These are phyloP conservation scores for Phaseolus coccineus DNA, from an alignment of 331 rosid species.

Conservation along the genomic window DNA sequence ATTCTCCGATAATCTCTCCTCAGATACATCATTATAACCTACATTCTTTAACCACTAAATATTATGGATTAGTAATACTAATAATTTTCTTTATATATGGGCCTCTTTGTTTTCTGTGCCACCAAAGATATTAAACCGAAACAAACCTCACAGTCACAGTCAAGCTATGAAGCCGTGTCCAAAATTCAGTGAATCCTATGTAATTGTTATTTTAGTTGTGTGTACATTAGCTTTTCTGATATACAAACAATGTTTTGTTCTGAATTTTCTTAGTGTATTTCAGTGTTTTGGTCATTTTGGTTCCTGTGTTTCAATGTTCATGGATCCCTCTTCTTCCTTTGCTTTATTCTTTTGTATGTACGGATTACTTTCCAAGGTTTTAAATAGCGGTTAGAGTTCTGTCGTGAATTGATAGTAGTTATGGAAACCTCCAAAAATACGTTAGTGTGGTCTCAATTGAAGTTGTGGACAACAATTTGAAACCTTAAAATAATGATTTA, in stretches of 20 bases:
- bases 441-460: background rate
- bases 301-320: background rate
- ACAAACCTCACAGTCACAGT: background rate
- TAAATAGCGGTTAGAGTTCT: background rate
- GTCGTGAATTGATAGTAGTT: background rate
- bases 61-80: background rate
- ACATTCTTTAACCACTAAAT: background rate
- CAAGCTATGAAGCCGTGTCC: conserved; percentile 35
- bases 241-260: background rate
- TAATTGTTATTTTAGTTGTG: background rate
- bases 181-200: conserved; percentile 18
- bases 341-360: background rate
- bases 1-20: conserved; percentile 24
- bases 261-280: background rate
- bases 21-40: background rate
- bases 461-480: background rate
- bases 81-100: conserved; percentile 3
- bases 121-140: background rate
- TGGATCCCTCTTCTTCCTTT: background rate
- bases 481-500: background rate
- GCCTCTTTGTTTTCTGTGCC: background rate
- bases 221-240: conserved; percentile 11
- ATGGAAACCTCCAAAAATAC: background rate
- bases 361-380: background rate
- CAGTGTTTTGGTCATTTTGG: background rate